Base-by-base conservation (phyloP, 108 stramenopile species). In the Nitzschia sp. region DNA sequence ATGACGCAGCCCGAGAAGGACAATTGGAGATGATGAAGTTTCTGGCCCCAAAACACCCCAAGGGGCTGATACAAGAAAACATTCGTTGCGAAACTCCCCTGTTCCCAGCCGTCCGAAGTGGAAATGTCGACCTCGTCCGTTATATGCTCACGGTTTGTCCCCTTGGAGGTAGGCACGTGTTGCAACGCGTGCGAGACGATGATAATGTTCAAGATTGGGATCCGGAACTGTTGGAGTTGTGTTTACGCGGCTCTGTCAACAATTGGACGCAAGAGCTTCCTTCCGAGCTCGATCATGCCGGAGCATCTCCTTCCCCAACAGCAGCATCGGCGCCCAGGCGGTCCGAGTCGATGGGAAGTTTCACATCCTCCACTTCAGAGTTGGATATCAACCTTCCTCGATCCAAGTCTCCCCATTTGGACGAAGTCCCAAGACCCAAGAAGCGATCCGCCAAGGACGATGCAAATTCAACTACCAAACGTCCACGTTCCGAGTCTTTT, bases 1-100 rank as follows among this genome's bases (percentile, higher is more conserved):
- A 84, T 50, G 83, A 84, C 70, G 79, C 80, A 11, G 72, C 83
- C 5, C 41, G 80, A 42, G 73, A 80, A 71, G 80, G 77, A 15
- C 83, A 84, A 59, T 24, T 54, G 8, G 68, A 57, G 53, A 79
- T 84, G 79, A 51, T 69, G 17, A 58, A 73, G 41, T 78, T 70
- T 43, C 51, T 84, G 19, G 70, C 75, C 0, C 57, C 70, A 17
- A 21, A 15, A 11, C 80, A 68, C 44, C 77, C 80, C 7, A 1
- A 69, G 25, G 80, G 68, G 10, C 43, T 84, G 40, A 46, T 22
- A 6, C 54, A 57, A 24, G 66, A 70, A 25, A 84, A 78, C 51
- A 20, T 84, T 15, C 67, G 80, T 21, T 76, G 69, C 10, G 83
- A 84, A 60, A 75, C 73, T 37, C 83, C 83, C 9, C 65, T 84